Conservation (phyloP, 805 yeast species). For the Ogataea nakhonphanomensis region DNA sequence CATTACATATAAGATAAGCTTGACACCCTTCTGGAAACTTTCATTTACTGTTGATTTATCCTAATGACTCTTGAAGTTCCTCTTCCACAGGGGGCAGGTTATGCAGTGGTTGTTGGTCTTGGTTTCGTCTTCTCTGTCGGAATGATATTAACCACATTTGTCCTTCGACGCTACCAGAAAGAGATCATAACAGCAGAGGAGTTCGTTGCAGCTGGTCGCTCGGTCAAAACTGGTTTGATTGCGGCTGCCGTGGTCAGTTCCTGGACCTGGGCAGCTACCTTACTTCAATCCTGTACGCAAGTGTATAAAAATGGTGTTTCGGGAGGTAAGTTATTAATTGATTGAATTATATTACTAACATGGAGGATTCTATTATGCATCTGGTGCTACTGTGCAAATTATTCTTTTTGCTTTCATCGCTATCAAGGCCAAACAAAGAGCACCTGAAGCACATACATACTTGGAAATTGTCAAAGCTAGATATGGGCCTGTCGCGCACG, state of each 20-base stretch:
- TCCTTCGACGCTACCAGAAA: conserved; percentile 72
- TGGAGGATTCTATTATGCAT: conserved; percentile 58
- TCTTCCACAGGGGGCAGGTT: conserved; percentile 74
- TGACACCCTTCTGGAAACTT: no score
- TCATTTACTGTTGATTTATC: no score
- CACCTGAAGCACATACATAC: conserved; percentile 91
- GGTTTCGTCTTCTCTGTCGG: conserved; percentile 69
- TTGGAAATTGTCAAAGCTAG: conserved; percentile 79
- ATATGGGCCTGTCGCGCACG: conserved; percentile 75
- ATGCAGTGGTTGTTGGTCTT: conserved; percentile 84
- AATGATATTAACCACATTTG: conserved; percentile 72
- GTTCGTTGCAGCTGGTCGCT: conserved; percentile 88
- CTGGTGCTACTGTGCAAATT: conserved; percentile 90
- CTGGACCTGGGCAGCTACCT: conserved; percentile 93
- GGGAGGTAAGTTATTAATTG: conserved; percentile 37
- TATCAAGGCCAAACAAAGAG: conserved; percentile 81
- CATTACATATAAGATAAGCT: no score
- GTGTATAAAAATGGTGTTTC: conserved; percentile 74
- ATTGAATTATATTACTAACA: not conserved
- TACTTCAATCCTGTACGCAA: conserved; percentile 71
- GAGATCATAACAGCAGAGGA: conserved; percentile 92
- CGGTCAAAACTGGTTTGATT: conserved; percentile 79
- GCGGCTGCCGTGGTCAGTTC: conserved; percentile 89
- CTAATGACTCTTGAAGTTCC: conserved; percentile 12
- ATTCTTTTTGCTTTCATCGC: conserved; percentile 83